phyloP scores from a whole-genome alignment of 2,329 filamentous ascomycete species.

The Penicillium sp. region DNA sequence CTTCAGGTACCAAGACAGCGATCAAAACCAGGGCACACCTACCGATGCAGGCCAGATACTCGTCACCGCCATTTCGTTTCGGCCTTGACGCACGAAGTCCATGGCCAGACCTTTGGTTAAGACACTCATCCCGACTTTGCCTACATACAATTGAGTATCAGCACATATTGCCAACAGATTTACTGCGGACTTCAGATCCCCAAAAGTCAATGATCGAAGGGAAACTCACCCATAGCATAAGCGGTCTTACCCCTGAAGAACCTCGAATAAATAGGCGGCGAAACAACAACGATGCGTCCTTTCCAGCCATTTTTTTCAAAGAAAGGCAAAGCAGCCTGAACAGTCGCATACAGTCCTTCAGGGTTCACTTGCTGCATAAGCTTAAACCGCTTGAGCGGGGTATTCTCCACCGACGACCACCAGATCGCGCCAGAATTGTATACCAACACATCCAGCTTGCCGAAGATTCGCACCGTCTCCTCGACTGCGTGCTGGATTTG shows the following conservation, averaged over 20 bases:
- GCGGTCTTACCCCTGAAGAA: constrained; percentile 85
- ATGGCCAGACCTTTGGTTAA: constrained; percentile 78
- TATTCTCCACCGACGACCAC: constrained; percentile 74
- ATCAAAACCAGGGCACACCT: constrained; percentile 40
- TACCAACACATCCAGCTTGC: constrained; percentile 68
- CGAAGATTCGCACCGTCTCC: constrained; percentile 58
- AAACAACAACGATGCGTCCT: constrained; percentile 73
- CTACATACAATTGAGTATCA: constrained; percentile 29
- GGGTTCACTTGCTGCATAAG: constrained; percentile 74
- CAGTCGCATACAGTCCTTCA: constrained; percentile 70
- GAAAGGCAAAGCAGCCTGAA: constrained; percentile 68
- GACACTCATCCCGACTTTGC: constrained; percentile 79
- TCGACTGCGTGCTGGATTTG: constrained; percentile 62
- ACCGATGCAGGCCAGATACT: constrained; percentile 80
- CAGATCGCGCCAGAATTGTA: constrained; percentile 87
- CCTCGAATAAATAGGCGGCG: constrained; percentile 78
- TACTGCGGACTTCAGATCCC: neutral
- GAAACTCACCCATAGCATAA: constrained; percentile 62
- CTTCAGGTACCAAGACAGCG: neutral
- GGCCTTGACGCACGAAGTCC: constrained; percentile 70
- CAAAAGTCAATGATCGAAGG: neutral
- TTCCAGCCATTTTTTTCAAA: constrained; percentile 56
- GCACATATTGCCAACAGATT: neutral
- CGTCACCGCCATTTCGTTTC: constrained; percentile 69
- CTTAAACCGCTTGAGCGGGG: constrained; percentile 72